Evolutionary conservation across 2,329 filamentous ascomycete species (phyloP), one percentile per base, ranked within the genome.

Genomic region (Diplodia seriata): DNA sequence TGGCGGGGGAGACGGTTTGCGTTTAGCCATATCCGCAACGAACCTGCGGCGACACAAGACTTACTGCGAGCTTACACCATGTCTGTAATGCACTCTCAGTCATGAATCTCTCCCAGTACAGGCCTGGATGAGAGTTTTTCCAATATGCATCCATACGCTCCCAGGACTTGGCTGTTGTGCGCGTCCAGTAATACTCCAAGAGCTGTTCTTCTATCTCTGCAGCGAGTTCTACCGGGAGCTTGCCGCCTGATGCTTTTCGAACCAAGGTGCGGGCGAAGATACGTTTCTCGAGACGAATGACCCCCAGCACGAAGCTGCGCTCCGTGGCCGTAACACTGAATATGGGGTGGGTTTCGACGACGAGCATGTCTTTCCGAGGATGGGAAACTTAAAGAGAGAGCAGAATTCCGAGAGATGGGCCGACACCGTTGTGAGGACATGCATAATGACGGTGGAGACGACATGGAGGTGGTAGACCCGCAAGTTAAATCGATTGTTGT

Each of bases 21-120:
- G 20, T 47, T 47, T 20, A 47, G 43, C n/a, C n/a, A 47, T 20
- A 20, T 47, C 5, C 43, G 20, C 18, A 47, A 20, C 1, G 43
- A 47, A 9, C 6, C n/a, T 9, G 43, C 18, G 8, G 23, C 6
- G n/a, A 49, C 12, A 15, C n/a, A 33, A 15, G 14, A 38, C 61
- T 51, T 54, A 65, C 62, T 23, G 62, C 62, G 29, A 65, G 62
- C 33, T 54, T 55, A 26, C 62, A 40, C 62, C 62, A 65, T 29
- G 62, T 20, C 38, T 23, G 15, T 15, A 65, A 9, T 23, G 62
- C 50, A 51, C 40, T 26, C 15, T 43, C 50, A 26, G 33, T 65
- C 62, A 65, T 65, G 51, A 29, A 65, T 14, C 50, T 54, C 33
- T 65, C 62, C 62, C 62, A 65, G 23, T 55, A 65, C 33, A 65